A percentile compares a stretch with the other conserved stretches of the same genome.
Evolutionary conservation across 768 basidiomycete species (phyloP).

Genomic region (Dictyophora rubrovolvata): DNA sequence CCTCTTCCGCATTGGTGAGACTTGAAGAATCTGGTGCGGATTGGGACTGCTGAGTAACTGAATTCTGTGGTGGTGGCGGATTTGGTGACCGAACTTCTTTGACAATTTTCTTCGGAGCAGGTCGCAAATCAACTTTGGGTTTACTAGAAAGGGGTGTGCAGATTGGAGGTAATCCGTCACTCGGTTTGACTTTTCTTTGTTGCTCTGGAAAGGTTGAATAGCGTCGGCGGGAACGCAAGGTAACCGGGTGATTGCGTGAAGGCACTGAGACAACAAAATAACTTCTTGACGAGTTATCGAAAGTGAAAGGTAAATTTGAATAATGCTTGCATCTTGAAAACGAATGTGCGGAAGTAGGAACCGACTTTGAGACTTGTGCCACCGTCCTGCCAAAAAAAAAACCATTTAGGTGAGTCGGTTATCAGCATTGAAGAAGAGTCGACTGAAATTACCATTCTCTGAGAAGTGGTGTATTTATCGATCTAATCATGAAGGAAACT

Average conservation of each 20-base stretch:
- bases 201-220: slow-evolving; percentile 5
- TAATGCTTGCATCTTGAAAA: slow-evolving; percentile 1
- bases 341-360: not conserved
- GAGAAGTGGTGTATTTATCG: slow-evolving; percentile 1
- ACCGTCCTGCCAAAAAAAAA: not conserved
- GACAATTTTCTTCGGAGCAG: slow-evolving; percentile 44
- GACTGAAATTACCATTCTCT: slow-evolving; percentile 1
- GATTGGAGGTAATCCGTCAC: not conserved
- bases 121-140: slow-evolving; percentile 49
- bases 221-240: not conserved
- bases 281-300: not conserved
- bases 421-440: not conserved
- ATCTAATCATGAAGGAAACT: not conserved
- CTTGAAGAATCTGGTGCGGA: slow-evolving; percentile 17
- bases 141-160: slow-evolving; percentile 18
- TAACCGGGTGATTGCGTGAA: not conserved
- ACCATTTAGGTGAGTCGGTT: not conserved
- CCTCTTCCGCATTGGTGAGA: slow-evolving; percentile 12
- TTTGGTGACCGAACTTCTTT: slow-evolving; percentile 11
- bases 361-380: not conserved
- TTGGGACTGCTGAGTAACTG: slow-evolving; percentile 18
- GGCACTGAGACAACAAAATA: not conserved
- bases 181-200: not conserved
- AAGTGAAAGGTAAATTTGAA: not conserved
- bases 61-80: slow-evolving; percentile 22